phyloP scores from a whole-genome alignment of 2,329 filamentous ascomycete species.

The Aspergillus transmontanensis region DNA sequence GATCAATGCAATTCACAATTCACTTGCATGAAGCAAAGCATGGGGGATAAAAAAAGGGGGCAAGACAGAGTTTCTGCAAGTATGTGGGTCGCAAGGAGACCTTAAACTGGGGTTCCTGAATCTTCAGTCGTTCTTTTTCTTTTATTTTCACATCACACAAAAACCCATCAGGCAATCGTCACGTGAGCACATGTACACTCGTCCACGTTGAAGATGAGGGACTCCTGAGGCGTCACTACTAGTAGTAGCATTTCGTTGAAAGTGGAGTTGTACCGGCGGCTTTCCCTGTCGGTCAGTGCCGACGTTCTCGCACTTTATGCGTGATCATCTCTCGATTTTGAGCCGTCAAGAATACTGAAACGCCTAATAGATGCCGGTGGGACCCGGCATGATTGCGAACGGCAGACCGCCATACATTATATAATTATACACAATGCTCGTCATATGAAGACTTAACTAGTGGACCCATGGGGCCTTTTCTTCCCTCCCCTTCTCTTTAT shows the following conservation, averaged over 20 bases:
- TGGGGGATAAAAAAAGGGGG: neutral
- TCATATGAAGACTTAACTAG: conserved; percentile 2
- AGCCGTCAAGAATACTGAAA: conserved; percentile 15
- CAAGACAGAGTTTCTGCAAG: neutral
- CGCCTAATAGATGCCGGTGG: conserved; percentile 6
- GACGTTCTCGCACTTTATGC: neutral
- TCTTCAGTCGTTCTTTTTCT: neutral
- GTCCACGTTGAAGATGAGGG: neutral
- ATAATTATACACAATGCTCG: neutral
- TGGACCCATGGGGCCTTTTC: neutral
- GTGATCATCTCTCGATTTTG: conserved; percentile 7
- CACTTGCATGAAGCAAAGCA: neutral
- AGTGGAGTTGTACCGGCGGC: neutral
- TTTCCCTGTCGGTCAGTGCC: neutral
- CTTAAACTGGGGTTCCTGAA: neutral
- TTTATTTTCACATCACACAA: neutral
- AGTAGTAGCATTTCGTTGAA: neutral
- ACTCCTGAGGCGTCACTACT: neutral
- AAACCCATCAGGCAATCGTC: neutral
- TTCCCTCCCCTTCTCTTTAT: neutral
- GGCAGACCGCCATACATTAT: neutral
- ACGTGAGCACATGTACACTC: neutral
- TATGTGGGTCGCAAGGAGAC: neutral
- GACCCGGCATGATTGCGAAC: neutral
- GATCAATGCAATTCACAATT: neutral